These are phyloP conservation scores for Sugiyamaella mastotermitis DNA, from an alignment of 805 yeast genomes.

Conservation along the genomic window DNA sequence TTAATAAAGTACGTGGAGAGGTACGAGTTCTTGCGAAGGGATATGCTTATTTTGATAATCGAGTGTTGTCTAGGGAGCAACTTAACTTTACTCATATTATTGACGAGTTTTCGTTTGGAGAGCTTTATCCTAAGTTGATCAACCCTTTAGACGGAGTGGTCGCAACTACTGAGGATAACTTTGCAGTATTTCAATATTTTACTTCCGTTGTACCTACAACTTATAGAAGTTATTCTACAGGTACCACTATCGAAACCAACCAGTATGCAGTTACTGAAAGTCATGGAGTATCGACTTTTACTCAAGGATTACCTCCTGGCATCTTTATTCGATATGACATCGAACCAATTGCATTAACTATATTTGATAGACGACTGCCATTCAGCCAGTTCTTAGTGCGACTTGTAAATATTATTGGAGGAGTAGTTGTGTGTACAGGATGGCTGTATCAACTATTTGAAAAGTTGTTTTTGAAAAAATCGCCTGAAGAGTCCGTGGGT, in stretches of 20 bases:
- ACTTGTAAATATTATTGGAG: constrained; percentile 77
- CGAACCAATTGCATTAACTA: constrained; percentile 71
- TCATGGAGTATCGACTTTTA: constrained; percentile 30
- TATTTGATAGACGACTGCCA: constrained; percentile 67
- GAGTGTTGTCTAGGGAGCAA: constrained; percentile 29
- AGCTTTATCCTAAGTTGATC: constrained; percentile 74
- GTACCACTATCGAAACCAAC: constrained; percentile 63
- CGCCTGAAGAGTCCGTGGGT: constrained; percentile 3
- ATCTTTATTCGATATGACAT: constrained; percentile 79
- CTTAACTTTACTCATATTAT: constrained; percentile 78
- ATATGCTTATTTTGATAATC: constrained; percentile 31
- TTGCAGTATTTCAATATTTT: constrained; percentile 54
- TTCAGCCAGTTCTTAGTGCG: constrained; percentile 74
- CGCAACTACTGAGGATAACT: constrained; percentile 43
- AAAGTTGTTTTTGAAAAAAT: constrained; percentile 4
- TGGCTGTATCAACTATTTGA: constrained; percentile 56
- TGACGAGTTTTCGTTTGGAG: constrained; percentile 85
- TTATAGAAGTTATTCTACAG: constrained; percentile 49
- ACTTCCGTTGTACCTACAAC: constrained; percentile 80
- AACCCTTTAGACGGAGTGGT: constrained; percentile 85
- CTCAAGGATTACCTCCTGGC: constrained; percentile 51
- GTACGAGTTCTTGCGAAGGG: constrained; percentile 80
- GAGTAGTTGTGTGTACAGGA: constrained; percentile 62
- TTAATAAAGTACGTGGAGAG: constrained; percentile 80
- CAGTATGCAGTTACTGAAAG: constrained; percentile 57